Percentiles rank a stretch among this genome's conserved stretches.
These are phyloP conservation scores for Globisporangium perplexum DNA, from an alignment of 352 stramenopile genomes.

Conservation along the genomic window DNA sequence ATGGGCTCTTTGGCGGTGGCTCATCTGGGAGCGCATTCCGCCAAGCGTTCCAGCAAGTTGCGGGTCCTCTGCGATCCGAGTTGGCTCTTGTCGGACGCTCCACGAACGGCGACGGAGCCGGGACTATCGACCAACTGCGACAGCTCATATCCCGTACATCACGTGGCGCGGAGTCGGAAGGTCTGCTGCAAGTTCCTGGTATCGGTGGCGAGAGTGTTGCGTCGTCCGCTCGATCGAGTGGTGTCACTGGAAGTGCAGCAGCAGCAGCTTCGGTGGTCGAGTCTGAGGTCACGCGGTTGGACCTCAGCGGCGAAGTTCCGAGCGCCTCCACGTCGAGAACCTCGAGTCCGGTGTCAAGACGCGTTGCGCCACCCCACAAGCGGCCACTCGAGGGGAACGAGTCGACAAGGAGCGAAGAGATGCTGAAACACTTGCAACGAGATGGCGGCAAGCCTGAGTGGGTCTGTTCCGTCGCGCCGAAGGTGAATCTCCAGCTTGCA, in stretches of 20 bases:
- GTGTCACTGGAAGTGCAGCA: background rate
- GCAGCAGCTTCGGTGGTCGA: background rate
- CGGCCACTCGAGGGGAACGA: conserved; percentile 2
- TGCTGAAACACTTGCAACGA: conserved; percentile 20
- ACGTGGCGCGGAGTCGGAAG: conserved; percentile 1
- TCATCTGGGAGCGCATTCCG: conserved; percentile 12
- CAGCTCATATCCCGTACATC: conserved; percentile 42
- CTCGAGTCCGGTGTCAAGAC: conserved; percentile 10
- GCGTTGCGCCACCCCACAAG: background rate
- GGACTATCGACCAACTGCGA: conserved; percentile 48
- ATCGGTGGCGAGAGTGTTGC: background rate
- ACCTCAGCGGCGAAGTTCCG: conserved; percentile 1
- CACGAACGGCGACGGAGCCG: conserved; percentile 6
- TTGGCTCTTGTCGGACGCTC: background rate
- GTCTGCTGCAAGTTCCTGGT: background rate
- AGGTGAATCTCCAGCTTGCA: conserved; percentile 37
- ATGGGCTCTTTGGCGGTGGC: conserved; percentile 14
- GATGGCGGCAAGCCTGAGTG: conserved; percentile 25
- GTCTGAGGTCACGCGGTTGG: background rate
- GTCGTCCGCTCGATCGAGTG: background rate
- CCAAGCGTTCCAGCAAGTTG: conserved; percentile 37
- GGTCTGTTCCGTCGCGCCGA: conserved; percentile 29
- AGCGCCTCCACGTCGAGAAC: conserved; percentile 8
- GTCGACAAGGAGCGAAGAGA: conserved; percentile 3
- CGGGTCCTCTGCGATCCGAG: conserved; percentile 22